phyloP scores from a whole-genome alignment of 2,329 filamentous ascomycete species.

The Diaporthe eres region DNA sequence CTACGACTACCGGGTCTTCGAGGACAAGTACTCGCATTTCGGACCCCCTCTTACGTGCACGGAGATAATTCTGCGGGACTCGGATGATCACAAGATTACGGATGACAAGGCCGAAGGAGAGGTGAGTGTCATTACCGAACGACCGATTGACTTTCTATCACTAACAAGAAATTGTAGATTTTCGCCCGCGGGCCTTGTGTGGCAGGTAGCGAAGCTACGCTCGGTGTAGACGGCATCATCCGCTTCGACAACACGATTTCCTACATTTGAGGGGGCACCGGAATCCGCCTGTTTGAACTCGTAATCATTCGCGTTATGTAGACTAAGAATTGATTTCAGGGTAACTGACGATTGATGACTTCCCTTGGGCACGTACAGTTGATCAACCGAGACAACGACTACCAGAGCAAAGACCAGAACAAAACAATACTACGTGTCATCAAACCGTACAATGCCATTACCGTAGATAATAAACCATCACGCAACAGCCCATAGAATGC shows the following conservation, averaged over 20 bases:
- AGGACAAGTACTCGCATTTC: constrained; percentile 74
- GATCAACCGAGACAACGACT: constrained; percentile 1
- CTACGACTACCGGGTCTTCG: constrained; percentile 83
- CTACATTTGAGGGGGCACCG: constrained; percentile 55
- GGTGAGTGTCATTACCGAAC: constrained; percentile 60
- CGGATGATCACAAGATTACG: constrained; percentile 70
- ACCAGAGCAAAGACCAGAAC: constrained; percentile 2
- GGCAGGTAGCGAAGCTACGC: constrained; percentile 72
- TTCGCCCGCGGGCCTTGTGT: constrained; percentile 81
- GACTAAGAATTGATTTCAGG: constrained; percentile 11
- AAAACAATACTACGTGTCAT: constrained; percentile 6
- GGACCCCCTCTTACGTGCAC: constrained; percentile 85
- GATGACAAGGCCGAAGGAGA: constrained; percentile 74
- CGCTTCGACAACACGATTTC: constrained; percentile 81
- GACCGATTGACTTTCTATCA: background rate
- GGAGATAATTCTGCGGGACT: constrained; percentile 82
- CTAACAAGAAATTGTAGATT: constrained; percentile 63
- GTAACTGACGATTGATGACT: background rate
- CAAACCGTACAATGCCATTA: constrained; percentile 11
- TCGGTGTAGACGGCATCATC: constrained; percentile 76
- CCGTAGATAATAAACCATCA: constrained; percentile 19
- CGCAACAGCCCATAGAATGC: constrained; percentile 22
- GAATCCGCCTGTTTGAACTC: background rate
- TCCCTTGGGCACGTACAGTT: background rate
- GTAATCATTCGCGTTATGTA: constrained; percentile 5